Conservation (phyloP, 78 protist species). For the Dictyostelium brefeldianum region DNA sequence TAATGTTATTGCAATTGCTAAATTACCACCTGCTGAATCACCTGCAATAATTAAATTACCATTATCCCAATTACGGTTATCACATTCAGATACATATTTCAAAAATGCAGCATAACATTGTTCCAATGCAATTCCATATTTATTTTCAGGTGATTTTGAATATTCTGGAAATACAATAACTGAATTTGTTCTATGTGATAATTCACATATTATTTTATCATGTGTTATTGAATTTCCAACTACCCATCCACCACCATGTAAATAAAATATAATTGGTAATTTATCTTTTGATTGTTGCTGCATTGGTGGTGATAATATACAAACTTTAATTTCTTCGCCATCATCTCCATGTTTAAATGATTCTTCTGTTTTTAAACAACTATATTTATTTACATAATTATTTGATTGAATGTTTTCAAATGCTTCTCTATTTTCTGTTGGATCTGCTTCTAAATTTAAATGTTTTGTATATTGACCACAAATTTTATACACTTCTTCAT, state of each 20-base stretch:
- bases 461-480: too few relatives aligned
- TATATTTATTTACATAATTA: too few relatives aligned
- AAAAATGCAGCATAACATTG: not conserved
- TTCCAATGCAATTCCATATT: slow-evolving; percentile 3
- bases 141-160: slow-evolving; percentile 5
- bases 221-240: not conserved
- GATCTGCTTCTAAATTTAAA: too few relatives aligned
- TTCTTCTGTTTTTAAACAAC: too few relatives aligned
- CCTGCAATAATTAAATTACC: not conserved
- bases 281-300: too few relatives aligned
- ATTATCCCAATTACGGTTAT: not conserved
- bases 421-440: too few relatives aligned
- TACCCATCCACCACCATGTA: not conserved
- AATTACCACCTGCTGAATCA: slow-evolving; percentile 23
- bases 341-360: too few relatives aligned
- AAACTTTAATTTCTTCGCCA: too few relatives aligned
- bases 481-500: too few relatives aligned
- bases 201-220: slow-evolving; percentile 3
- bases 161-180: slow-evolving; percentile 15
- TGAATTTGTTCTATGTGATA: slow-evolving; percentile 1
- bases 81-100: not conserved
- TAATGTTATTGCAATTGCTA: not conserved
- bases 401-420: too few relatives aligned
- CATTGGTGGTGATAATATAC: too few relatives aligned
- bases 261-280: not conserved